Percentiles rank a stretch among this genome's conserved stretches.
These are phyloP conservation scores for Candida boidinii DNA, from an alignment of 805 yeast species.

Conservation along the genomic window DNA sequence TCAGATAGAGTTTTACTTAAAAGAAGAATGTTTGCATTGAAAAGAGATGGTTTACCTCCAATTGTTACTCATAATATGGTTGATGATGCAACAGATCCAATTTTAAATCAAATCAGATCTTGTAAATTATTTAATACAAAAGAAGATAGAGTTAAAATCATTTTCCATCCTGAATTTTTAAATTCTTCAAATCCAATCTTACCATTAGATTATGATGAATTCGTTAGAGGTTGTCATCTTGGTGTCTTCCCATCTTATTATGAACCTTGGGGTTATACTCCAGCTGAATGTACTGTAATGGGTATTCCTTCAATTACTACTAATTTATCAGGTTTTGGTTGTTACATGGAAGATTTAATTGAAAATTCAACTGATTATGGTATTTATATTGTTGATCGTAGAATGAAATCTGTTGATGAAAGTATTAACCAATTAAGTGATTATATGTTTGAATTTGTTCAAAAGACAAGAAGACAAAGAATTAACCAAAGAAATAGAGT, in stretches of 20 bases:
- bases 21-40: conserved; percentile 87
- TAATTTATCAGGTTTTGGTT: conserved; percentile 92
- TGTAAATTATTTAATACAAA: conserved; percentile 87
- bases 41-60: conserved; percentile 85
- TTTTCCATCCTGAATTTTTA: conserved; percentile 95
- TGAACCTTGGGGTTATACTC: conserved; percentile 99
- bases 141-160: conserved; percentile 86
- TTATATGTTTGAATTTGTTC: conserved; percentile 81
- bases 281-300: conserved; percentile 99
- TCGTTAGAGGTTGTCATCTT: conserved; percentile 94
- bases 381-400: conserved; percentile 91
- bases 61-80: conserved; percentile 95
- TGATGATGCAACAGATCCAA: conserved; percentile 87
- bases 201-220: conserved; percentile 92
- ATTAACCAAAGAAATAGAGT: conserved; percentile 97
- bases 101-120: conserved; percentile 82
- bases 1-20: conserved; percentile 84
- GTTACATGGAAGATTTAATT: conserved; percentile 96
- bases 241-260: conserved; percentile 98
- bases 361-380: conserved; percentile 94
- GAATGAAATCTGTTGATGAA: conserved; percentile 87
- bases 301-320: conserved; percentile 98
- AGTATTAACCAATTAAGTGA: conserved; percentile 84
- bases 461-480: conserved; percentile 91
- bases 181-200: conserved; percentile 92